phyloP scores from a whole-genome alignment of 139 green algal species.

The Edaphochlamys debaryana region DNA sequence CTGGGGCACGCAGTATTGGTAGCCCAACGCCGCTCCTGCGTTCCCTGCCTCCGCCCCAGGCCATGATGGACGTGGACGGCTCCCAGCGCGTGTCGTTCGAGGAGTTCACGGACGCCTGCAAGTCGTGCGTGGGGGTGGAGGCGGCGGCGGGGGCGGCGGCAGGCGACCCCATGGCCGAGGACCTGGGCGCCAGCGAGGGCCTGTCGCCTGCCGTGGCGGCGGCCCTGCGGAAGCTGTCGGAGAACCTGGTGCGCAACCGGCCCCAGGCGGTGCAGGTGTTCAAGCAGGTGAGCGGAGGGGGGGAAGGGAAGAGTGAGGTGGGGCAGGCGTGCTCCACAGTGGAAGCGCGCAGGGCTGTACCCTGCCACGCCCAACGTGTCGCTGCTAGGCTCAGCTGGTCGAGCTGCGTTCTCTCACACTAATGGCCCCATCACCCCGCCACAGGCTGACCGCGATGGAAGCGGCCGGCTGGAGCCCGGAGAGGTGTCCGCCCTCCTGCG shows the following conservation, averaged over 20 bases:
- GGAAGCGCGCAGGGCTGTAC: too few species aligned
- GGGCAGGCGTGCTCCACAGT: too few species aligned
- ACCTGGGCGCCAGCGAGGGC: not conserved
- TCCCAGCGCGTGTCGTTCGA: constrained; percentile 32
- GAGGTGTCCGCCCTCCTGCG: constrained; percentile 39
- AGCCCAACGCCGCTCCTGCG: too few species aligned
- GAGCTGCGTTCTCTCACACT: too few species aligned
- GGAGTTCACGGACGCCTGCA: constrained; percentile 36
- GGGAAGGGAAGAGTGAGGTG: too few species aligned
- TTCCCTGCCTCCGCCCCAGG: constrained; percentile 40
- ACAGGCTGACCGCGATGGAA: constrained; percentile 31
- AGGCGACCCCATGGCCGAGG: not conserved
- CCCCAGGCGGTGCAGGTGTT: constrained; percentile 6
- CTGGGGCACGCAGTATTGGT: too few species aligned
- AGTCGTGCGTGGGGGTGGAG: constrained; percentile 36
- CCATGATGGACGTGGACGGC: constrained; percentile 51
- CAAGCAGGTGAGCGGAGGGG: not conserved
- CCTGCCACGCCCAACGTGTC: too few species aligned
- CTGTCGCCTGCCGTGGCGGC: constrained; percentile 1
- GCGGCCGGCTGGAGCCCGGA: constrained; percentile 33
- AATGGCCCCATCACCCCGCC: too few species aligned
- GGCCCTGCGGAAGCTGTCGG: constrained; percentile 12
- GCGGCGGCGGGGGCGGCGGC: not conserved
- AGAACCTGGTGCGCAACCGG: not conserved
- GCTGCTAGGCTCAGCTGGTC: too few species aligned